Base-by-base conservation (phyloP, 352 stramenopile genomes). In the Globisporangium cylindrosporum region DNA sequence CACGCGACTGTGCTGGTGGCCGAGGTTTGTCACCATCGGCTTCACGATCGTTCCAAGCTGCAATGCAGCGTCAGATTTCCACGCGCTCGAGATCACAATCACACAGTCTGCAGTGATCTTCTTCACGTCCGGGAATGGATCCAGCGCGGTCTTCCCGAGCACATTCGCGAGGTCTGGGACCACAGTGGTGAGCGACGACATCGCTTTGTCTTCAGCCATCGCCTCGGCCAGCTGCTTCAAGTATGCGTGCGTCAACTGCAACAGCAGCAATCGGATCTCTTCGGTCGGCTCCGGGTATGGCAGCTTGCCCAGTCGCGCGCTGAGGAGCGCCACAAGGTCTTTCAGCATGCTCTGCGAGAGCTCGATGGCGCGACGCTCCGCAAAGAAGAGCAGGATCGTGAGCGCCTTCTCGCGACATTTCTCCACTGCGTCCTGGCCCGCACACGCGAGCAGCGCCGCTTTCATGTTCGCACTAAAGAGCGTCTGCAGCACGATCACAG, bases 121-220 rank as follows among this genome's bases (percentile, higher is more conserved):
- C 73, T 94, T 96, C 58, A 79, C 85, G 46, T 96, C 88, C 14
- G 88, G 86, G 57, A 94, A 96, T 59, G 79, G 79, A 61, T 96
- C 88, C 46, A 88, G 64, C 18, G 81, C 76, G 2, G 80, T 82
- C 71, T 93, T 94, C 53, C 77, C 84, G n/a, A 96, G 58, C 25
- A 78, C 81, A 38, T 93, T 92, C 27, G 80, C 80, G 34, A 94
- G 53, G 46, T 89, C 80, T 4, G 79, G 70, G 48, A 95, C 91
- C 9, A 90, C 76, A 22, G 87, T 80, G 4, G 71, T 69, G 41
- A 93, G 58, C 56, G 81, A 73, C 18, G 75, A 64, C 0, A 56
- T 29, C 46, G 65, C 27, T 56, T 63, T 67, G 15, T 71, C 57
- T 14, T 68, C 61, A 8, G 46, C 4, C 54, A 43, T 57, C 62